Base-by-base conservation (phyloP, 2,329 filamentous ascomycete species). In the Talaromyces albobiverticillius region DNA sequence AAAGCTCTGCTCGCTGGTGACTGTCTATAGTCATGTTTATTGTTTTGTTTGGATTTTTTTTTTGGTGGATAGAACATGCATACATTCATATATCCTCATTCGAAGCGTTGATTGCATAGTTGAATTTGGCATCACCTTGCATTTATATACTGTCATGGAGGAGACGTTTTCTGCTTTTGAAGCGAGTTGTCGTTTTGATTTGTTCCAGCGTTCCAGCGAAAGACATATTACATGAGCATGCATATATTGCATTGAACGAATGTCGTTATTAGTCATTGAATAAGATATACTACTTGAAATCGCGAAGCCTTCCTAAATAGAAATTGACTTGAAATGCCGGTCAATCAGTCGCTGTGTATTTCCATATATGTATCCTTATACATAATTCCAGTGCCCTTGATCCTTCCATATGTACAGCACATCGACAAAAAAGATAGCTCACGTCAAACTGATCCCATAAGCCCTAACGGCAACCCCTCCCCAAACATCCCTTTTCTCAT, bases 401-500 rank as follows among this genome's bases (percentile, higher is more conserved):
- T 13, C 13, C 4, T n/a, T n/a, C n/a, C n/a, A n/a, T n/a, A n/a
- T n/a, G n/a, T n/a, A n/a, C n/a, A n/a, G n/a, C n/a, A n/a, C n/a
- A n/a, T n/a, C n/a, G n/a, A n/a, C n/a, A n/a, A n/a, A n/a, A n/a
- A n/a, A n/a, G n/a, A n/a, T n/a, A n/a, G n/a, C n/a, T 42, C 7
- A 14, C 34, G 16, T 26, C 36, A 42, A 47, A 23, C 58, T 54
- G 48, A 71, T 57, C 1, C 64, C 61, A 56, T 95, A 96, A 2
- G 88, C 90, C 71, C 82, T 80, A 50, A 81, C 76, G 1, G 89
- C 90, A 10, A 87, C 90, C 18, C 81, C 82, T 46, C 82, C 83
- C 83, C 89, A 96, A 46, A 96, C 77, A 70, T 79, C 81, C 56
- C 78, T 79, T 67, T 82, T 81, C 56, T 88, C 82, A 36, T 83